These are phyloP conservation scores for Colletotrichum destructivum DNA, from an alignment of 2,329 filamentous ascomycete species.

Conservation along the genomic window DNA sequence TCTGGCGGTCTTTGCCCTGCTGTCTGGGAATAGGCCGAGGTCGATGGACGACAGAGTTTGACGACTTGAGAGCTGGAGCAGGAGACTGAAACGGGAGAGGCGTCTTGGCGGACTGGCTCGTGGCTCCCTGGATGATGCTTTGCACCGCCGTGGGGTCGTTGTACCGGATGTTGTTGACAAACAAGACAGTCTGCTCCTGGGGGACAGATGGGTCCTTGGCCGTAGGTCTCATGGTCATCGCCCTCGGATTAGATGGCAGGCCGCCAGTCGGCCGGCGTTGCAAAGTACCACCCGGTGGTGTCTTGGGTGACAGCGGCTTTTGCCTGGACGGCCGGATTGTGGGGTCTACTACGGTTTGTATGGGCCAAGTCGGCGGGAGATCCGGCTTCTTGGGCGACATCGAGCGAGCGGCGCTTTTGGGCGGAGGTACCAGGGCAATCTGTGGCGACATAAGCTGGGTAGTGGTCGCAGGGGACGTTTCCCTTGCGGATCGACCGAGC, in stretches of 20 bases:
- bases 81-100: slow-evolving; percentile 16
- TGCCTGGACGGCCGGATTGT: slow-evolving; percentile 53
- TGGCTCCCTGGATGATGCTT: slow-evolving; percentile 63
- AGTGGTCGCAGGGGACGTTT: slow-evolving; percentile 16
- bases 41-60: slow-evolving; percentile 65
- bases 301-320: slow-evolving; percentile 48
- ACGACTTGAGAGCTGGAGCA: slow-evolving; percentile 44
- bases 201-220: slow-evolving; percentile 47
- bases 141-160: slow-evolving; percentile 65
- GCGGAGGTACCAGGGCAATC: slow-evolving; percentile 19
- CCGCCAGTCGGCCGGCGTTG: slow-evolving; percentile 61
- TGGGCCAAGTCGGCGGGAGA: slow-evolving; percentile 45
- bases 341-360: slow-evolving; percentile 50
- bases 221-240: slow-evolving; percentile 52
- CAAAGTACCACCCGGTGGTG: slow-evolving; percentile 49
- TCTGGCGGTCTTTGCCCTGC: slow-evolving; percentile 59
- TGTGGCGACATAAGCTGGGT: not conserved
- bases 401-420: slow-evolving; percentile 27
- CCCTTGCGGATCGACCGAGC: slow-evolving; percentile 27
- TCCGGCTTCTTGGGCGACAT: slow-evolving; percentile 30
- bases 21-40: slow-evolving; percentile 71
- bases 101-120: slow-evolving; percentile 50
- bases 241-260: slow-evolving; percentile 64
- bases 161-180: slow-evolving; percentile 70
- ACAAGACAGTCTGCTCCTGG: slow-evolving; percentile 66